A percentile compares a stretch with the other conserved stretches of the same genome.
Conservation (phyloP, 2,329 filamentous ascomycete genomes). For the Aspergillus oerlinghausenensis region DNA sequence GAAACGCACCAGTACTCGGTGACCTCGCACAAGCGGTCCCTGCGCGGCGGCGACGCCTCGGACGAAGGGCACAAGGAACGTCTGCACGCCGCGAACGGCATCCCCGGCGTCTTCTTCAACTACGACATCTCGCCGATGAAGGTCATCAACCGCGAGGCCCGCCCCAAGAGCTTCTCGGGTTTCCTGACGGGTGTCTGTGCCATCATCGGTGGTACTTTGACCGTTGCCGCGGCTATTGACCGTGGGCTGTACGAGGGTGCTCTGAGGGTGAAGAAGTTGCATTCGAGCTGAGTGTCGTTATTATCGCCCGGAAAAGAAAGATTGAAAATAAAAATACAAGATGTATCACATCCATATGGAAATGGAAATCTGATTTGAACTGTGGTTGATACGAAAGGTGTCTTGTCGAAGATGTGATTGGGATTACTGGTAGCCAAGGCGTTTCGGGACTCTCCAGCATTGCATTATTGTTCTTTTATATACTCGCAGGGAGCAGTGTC, state of each 20-base stretch:
- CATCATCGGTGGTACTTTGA: constrained; percentile 89
- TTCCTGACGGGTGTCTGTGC: constrained; percentile 94
- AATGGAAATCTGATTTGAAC: background rate
- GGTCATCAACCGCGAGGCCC: constrained; percentile 92
- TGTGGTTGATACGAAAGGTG: background rate
- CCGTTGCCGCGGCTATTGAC: constrained; percentile 90
- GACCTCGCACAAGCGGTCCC: constrained; percentile 88
- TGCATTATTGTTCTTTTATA: background rate
- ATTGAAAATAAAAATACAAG: background rate
- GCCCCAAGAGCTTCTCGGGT: constrained; percentile 81
- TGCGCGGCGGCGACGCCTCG: constrained; percentile 76
- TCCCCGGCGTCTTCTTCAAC: constrained; percentile 97
- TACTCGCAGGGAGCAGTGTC: background rate
- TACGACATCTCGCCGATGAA: constrained; percentile 99
- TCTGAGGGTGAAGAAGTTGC: constrained; percentile 81
- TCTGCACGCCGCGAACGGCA: constrained; percentile 82
- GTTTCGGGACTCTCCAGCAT: constrained; percentile 1
- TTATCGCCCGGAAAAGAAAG: background rate
- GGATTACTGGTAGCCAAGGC: constrained; percentile 1
- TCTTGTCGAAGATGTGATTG: background rate
- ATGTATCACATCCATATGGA: background rate
- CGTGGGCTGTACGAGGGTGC: constrained; percentile 86
- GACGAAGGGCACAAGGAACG: constrained; percentile 89
- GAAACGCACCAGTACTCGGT: constrained; percentile 99
- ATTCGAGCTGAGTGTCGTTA: constrained; percentile 47